A percentile compares a stretch with the other conserved stretches of the same genome.
Conservation (phyloP, 805 yeast genomes). For the Saccharomycopsis babjevae region DNA sequence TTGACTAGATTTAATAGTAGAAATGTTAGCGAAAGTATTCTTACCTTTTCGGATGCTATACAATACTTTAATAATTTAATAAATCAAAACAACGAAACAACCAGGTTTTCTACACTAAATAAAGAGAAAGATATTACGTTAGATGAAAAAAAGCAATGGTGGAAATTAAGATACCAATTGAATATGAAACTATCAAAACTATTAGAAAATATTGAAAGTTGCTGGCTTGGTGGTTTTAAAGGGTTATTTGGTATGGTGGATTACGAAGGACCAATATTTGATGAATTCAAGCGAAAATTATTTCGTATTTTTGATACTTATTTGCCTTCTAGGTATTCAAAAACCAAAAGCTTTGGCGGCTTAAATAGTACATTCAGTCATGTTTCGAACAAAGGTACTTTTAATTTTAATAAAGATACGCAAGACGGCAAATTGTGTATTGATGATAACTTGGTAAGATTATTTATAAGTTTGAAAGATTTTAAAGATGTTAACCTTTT, state of each 20-base stretch:
- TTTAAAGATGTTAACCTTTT: constrained; percentile 30
- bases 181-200: constrained; percentile 47
- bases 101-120: constrained; percentile 26
- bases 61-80: constrained; percentile 43
- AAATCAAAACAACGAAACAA: constrained; percentile 48
- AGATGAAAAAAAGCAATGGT: constrained; percentile 62
- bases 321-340: constrained; percentile 37
- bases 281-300: constrained; percentile 30
- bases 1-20: constrained; percentile 39
- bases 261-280: neutral
- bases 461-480: constrained; percentile 40
- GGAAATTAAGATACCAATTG: constrained; percentile 54
- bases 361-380: neutral
- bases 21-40: constrained; percentile 32
- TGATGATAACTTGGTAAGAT: constrained; percentile 37
- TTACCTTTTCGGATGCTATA: constrained; percentile 38
- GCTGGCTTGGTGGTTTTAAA: constrained; percentile 72
- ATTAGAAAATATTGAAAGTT: constrained; percentile 45
- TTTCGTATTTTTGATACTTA: constrained; percentile 32
- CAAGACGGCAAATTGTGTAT: constrained; percentile 23
- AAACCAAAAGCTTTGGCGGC: constrained; percentile 15
- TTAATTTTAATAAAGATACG: constrained; percentile 8
- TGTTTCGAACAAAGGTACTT: neutral
- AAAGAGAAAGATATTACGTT: constrained; percentile 8
- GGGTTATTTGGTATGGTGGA: constrained; percentile 38